These are phyloP conservation scores for Dittrichia graveolens DNA, from an alignment of 129 eudicot genomes.

Conservation along the genomic window DNA sequence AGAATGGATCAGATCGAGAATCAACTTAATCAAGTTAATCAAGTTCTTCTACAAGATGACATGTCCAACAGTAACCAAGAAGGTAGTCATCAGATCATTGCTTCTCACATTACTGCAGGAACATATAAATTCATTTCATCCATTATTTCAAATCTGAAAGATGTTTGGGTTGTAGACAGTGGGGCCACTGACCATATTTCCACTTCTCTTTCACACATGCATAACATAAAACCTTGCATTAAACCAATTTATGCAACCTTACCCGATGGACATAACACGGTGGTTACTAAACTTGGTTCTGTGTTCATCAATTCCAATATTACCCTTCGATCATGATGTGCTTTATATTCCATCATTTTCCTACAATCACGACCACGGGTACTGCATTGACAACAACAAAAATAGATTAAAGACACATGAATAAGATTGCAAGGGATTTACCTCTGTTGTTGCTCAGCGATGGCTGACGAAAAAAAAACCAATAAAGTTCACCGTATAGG, in stretches of 20 bases:
- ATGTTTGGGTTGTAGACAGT: not conserved
- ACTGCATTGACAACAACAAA: no score
- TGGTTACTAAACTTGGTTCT: not conserved
- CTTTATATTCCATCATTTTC: not conserved
- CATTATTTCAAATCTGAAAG: not conserved
- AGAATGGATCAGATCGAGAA: no score
- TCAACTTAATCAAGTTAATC: no score
- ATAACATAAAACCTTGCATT: not conserved
- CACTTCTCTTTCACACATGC: not conserved
- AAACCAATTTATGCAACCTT: not conserved
- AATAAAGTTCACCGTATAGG: no score
- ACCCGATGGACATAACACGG: not conserved
- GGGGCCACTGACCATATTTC: not conserved
- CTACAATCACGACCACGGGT: no score
- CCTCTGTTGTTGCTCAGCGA: no score
- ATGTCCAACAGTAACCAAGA: no score
- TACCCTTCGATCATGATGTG: not conserved
- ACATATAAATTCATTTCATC: not conserved
- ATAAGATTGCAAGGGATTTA: no score
- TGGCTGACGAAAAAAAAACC: no score
- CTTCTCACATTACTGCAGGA: not conserved
- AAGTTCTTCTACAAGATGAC: no score
- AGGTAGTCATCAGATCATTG: not conserved
- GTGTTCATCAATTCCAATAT: not conserved
- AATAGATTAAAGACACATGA: no score